Conservation (phyloP, 129 eudicot species). For the Apium graveolens region DNA sequence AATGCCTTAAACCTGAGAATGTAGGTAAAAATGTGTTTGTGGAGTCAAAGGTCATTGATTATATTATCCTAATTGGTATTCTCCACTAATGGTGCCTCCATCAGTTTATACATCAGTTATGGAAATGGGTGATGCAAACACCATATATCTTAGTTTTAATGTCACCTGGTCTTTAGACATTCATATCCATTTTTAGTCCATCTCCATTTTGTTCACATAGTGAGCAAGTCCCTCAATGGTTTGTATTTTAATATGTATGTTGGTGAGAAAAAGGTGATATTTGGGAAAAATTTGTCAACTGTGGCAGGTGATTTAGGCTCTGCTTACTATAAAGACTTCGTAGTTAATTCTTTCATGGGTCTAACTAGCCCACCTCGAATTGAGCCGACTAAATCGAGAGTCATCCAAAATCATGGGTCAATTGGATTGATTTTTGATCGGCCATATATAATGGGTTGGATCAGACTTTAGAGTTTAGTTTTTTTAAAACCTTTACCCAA, state of each 20-base stretch:
- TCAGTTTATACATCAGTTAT: conserved; percentile 57
- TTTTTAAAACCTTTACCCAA: too few species aligned
- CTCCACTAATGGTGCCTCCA: conserved; percentile 66
- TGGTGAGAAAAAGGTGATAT: conserved; percentile 43
- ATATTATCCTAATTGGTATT: conserved; percentile 39
- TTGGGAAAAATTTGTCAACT: conserved; percentile 61
- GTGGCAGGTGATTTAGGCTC: too few species aligned
- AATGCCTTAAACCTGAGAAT: conserved; percentile 26
- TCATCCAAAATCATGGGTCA: too few species aligned
- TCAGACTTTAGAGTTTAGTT: too few species aligned
- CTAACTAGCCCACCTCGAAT: too few species aligned
- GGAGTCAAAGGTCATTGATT: conserved; percentile 41
- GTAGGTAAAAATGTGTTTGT: conserved; percentile 33
- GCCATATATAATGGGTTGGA: too few species aligned
- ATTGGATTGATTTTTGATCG: too few species aligned
- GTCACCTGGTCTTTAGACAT: conserved; percentile 63
- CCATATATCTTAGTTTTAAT: conserved; percentile 47
- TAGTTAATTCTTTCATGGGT: too few species aligned
- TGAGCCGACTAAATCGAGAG: too few species aligned
- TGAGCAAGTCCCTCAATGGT: conserved; percentile 59
- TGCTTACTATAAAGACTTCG: too few species aligned
- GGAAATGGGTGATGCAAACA: conserved; percentile 56
- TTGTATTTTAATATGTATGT: conserved; percentile 71
- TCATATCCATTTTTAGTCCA: conserved; percentile 49
- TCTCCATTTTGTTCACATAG: conserved; percentile 75